Evolutionary conservation across 345 rosid genomes (phyloP).

Genomic region (Fremontodendron californicum): DNA sequence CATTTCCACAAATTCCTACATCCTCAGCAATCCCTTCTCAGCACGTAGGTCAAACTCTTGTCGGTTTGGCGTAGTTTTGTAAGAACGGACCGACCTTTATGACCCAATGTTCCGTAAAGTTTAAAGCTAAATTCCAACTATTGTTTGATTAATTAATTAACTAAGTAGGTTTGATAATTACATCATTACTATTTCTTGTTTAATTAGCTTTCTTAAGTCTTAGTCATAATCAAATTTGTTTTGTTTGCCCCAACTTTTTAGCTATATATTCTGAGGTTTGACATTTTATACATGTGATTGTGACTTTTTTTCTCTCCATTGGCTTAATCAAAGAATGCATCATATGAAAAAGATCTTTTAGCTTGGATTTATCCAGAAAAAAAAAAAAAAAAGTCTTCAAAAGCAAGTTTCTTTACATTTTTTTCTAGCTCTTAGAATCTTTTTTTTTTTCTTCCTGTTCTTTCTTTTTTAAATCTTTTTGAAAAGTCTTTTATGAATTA

Average conservation of each 20-base stretch:
- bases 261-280: not conserved
- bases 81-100: not conserved
- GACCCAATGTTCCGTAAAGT: not conserved
- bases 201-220: not conserved
- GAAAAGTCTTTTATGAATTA: constrained; percentile 9
- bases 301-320: not conserved
- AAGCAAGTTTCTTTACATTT: constrained; percentile 16
- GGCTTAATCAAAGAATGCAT: constrained; percentile 6
- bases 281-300: not conserved
- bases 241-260: not conserved
- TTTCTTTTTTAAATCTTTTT: not conserved
- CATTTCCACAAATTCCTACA: not conserved
- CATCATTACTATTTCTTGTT: not conserved
- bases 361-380: constrained; percentile 17
- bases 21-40: not conserved
- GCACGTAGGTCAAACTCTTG: not conserved
- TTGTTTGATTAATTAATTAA: not conserved
- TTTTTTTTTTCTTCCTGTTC: not conserved
- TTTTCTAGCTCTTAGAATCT: constrained; percentile 17
- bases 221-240: not conserved
- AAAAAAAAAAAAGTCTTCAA: constrained; percentile 22
- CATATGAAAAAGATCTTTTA: constrained; percentile 14
- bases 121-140: not conserved
- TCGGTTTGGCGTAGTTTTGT: not conserved
- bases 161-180: not conserved